Evolutionary conservation across 768 basidiomycete species (phyloP).

Genomic region (Sporobolomyces phaffii): DNA sequence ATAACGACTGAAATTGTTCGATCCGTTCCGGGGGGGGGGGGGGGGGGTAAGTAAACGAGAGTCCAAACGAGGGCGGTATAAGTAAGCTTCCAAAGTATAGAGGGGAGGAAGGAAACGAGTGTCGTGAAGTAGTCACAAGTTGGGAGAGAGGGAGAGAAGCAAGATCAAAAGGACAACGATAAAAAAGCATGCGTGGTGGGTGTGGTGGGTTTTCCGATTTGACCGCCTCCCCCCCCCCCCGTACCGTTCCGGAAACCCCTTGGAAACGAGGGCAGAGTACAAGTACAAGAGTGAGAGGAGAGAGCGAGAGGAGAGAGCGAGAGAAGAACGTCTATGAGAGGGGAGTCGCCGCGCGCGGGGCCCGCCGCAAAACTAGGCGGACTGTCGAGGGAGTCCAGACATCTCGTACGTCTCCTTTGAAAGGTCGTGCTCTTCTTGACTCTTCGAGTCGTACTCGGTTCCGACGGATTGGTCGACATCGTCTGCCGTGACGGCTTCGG

Average conservation of each 20-base stretch:
- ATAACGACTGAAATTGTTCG: no score
- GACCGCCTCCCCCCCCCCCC: no score
- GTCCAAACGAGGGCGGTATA: no score
- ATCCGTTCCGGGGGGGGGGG: no score
- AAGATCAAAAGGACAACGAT: not conserved
- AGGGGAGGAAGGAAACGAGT: no score
- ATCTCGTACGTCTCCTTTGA: conserved; percentile 21
- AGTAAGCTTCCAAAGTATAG: no score
- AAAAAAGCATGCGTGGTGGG: not conserved
- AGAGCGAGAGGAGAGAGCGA: not conserved
- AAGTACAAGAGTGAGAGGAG: not conserved
- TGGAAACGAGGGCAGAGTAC: not conserved
- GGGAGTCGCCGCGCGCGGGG: no score
- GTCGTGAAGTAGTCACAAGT: no score
- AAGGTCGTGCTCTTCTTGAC: not conserved
- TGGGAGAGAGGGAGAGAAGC: not conserved
- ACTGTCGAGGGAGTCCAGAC: no score
- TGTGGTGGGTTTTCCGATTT: not conserved
- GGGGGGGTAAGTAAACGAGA: no score
- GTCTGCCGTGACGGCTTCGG: conserved; percentile 32
- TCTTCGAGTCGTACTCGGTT: conserved; percentile 7
- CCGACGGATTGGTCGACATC: conserved; percentile 24
- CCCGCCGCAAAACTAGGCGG: no score
- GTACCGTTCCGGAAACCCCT: no score
- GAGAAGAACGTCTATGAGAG: not conserved